Base-by-base conservation (phyloP, 352 stramenopile genomes). In the Pythium dissimile region DNA sequence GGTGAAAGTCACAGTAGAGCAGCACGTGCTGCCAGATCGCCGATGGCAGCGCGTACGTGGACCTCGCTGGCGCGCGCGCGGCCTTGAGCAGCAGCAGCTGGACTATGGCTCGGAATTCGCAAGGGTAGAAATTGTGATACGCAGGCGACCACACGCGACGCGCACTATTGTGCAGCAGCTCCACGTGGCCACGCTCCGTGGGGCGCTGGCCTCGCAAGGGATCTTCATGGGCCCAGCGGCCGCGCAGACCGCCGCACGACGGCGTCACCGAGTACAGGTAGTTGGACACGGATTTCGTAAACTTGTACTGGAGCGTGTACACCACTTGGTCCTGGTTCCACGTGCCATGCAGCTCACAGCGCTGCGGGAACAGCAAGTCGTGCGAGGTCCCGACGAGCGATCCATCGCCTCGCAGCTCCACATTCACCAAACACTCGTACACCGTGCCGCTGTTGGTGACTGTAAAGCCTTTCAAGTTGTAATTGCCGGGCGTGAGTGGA, bases 221-320 rank as follows among this genome's bases (percentile, higher is more conserved):
- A 6, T 70, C 66, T 47, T 84, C 83, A 53, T 85, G 72, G 24
- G 24, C 32, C 79, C 79, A 89, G 6, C 61, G 74, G 1, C 76
- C 76, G 24, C 79, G 67, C 37, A 85, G 42, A 1, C 64, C 56
- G n/a, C 71, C 74, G 0, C 49, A 43, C 49, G 64, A 70, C 16
- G 76, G 66, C 7, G 64, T 76, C 21, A 69, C 66, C 21, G 71
- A 73, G 51, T 87, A 86, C 41, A 77, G 56, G 38, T 86, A 89
- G 21, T 66, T 75, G 46, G 77, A 77, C 13, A n/a, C 39, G 4
- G 51, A 55, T 16, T 18, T 27, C 9, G 28, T 28, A 16, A 76
- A 67, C 31, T 73, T 78, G 62, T 87, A 89, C 59, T 75, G 55
- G 43, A 89, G 49, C 52, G 77, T 56, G 37, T 82, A 89, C 41